Conservation (phyloP, 345 rosid genomes). For the Populus deltoides region DNA sequence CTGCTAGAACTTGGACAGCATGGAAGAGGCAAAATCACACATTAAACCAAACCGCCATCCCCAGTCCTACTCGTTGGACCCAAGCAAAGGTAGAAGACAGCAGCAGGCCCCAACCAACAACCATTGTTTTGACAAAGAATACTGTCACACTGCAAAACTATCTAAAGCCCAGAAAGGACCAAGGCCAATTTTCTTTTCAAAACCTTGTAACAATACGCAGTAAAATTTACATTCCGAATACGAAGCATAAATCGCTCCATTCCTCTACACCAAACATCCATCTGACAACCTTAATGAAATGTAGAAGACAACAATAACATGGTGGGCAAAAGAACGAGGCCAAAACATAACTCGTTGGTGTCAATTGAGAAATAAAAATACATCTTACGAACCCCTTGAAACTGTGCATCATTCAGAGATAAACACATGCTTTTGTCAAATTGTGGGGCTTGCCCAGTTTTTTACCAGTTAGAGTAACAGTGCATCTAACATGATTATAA, state of each 20-base stretch:
- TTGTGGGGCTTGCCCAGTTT: slow-evolving; percentile 57
- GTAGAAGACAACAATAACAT: neutral
- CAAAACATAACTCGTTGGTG: neutral
- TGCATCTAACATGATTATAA: slow-evolving; percentile 50
- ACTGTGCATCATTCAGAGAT: slow-evolving; percentile 22
- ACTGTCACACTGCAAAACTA: neutral
- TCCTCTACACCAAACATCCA: neutral
- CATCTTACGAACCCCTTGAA: neutral
- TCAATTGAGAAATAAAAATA: neutral
- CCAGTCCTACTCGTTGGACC: neutral
- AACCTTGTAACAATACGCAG: neutral
- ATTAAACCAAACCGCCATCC: neutral
- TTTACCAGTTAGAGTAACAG: slow-evolving; percentile 51
- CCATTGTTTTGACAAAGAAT: neutral
- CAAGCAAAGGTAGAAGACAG: neutral
- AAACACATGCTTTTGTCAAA: slow-evolving; percentile 48
- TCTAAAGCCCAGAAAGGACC: neutral
- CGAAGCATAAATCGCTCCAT: neutral
- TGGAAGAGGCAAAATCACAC: no score
- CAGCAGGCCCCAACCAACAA: neutral
- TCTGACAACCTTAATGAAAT: neutral
- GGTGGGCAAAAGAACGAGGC: neutral
- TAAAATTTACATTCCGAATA: slow-evolving; percentile 4
- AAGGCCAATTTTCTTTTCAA: neutral
- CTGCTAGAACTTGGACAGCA: no score